phyloP scores from a whole-genome alignment of 1,284 basidiomycete species.

The Sanguinoderma infundibulare region DNA sequence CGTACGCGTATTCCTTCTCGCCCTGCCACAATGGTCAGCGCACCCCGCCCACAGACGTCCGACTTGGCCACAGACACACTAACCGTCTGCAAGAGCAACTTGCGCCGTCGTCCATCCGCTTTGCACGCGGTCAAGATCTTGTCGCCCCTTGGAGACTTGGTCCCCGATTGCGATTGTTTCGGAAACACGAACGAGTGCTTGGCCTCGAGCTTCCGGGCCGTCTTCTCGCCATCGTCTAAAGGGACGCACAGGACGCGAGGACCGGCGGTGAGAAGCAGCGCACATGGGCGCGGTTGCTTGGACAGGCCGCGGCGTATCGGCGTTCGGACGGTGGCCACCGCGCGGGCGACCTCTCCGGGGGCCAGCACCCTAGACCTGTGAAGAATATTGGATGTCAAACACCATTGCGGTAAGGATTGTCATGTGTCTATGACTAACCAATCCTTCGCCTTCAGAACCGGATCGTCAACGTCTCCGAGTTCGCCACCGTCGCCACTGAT shows the following conservation, averaged over 20 bases:
- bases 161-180: too few relatives aligned
- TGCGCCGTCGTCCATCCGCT: neutral
- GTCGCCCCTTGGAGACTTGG: neutral
- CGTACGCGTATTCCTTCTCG: constrained; percentile 16
- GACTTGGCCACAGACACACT: neutral
- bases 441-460: constrained; percentile 8
- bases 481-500: neutral
- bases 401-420: neutral
- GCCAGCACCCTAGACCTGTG: constrained; percentile 16
- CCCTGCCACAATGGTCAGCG: neutral
- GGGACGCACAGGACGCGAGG: constrained; percentile 20
- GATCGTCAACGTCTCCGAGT: constrained; percentile 6
- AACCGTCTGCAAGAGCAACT: constrained; percentile 16
- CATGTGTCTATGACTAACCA: constrained; percentile 5
- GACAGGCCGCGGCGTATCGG: constrained; percentile 17
- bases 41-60: neutral
- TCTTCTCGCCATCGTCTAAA: constrained; percentile 9
- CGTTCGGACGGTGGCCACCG: constrained; percentile 5
- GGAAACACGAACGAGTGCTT: constrained; percentile 15
- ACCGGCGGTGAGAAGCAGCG: constrained; percentile 16
- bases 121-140: constrained; percentile 8
- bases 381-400: neutral
- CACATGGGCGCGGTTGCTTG: constrained; percentile 17
- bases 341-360: constrained; percentile 11
- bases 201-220: constrained; percentile 8